Evolutionary conservation across 345 rosid species (phyloP).

Genomic region (Arabidopsis arenosa): DNA sequence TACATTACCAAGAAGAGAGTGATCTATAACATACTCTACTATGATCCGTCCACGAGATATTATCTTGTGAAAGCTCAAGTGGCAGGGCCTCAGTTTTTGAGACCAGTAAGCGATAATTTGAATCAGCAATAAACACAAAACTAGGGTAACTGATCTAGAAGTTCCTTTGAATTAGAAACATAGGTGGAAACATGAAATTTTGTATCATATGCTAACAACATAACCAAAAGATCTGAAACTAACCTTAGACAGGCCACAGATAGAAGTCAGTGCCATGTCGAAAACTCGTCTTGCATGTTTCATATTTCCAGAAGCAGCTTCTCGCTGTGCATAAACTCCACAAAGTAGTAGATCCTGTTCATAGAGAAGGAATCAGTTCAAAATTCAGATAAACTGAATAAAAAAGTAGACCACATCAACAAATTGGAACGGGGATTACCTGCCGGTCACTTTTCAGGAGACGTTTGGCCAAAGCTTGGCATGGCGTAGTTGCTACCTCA

Average conservation of each 20-base stretch:
- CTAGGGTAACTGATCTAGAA: conserved; percentile 16
- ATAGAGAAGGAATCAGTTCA: conserved; percentile 27
- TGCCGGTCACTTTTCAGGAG: conserved; percentile 92
- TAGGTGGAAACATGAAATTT: conserved; percentile 17
- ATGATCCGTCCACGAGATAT: conserved; percentile 16
- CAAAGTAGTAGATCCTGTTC: conserved; percentile 84
- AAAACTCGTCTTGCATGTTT: conserved; percentile 88
- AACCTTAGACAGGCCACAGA: conserved; percentile 75
- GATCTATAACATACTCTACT: conserved; percentile 2
- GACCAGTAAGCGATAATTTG: neutral
- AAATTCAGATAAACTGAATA: conserved; percentile 6
- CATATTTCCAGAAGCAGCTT: conserved; percentile 82
- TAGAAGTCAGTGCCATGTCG: conserved; percentile 91
- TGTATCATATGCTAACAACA: conserved; percentile 20
- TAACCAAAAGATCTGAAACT: conserved; percentile 37
- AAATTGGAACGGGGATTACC: conserved; percentile 54
- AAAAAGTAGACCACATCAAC: conserved; percentile 19
- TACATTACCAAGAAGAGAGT: conserved; percentile 18
- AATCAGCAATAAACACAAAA: conserved; percentile 17
- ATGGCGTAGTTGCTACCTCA: conserved; percentile 65
- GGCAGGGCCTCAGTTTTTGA: conserved; percentile 9
- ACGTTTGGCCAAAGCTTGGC: conserved; percentile 80
- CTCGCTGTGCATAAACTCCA: conserved; percentile 94
- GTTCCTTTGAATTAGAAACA: conserved; percentile 15
- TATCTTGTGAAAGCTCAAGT: neutral